Base-by-base conservation (phyloP, 768 basidiomycete species). In the Grammothele lineata region DNA sequence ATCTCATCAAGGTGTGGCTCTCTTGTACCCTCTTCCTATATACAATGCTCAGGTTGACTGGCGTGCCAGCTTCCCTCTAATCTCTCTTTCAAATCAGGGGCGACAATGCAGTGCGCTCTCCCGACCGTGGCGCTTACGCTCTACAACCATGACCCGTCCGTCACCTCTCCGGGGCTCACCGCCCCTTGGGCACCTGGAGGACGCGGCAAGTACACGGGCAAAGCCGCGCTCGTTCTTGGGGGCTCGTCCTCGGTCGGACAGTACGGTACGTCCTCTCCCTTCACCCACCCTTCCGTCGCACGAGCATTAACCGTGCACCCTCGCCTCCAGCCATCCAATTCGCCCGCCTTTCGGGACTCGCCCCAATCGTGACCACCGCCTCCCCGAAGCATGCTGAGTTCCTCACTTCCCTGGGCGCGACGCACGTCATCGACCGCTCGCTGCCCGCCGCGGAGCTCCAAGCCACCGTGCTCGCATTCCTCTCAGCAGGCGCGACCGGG, bases 201-300 rank as follows among this genome's bases (percentile, higher is more conserved):
- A 1, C 57, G 59, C 3, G 66, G 56, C 15, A 60, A 59, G 34
- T 65, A 61, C 43, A 41, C 55, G 17, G 63, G 64, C 19, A 62
- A 68, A 40, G 62, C 71, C 6, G 43, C 60, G 4, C 21, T 73
- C 15, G 57, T 73, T 12, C 21, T 72, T 2, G 73, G 71, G 23
- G 72, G 72, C 8, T 57, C 69, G 6, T 48, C 59, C 14, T 65
- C 65, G 6, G 58, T 72, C 12, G 72, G 72, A 14, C 68, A 73
- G 52, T 65, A 53, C 17, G 67, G 70, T 70, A 37, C 24, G 50
- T 56, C n/a, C 23, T 14, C 44, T 25, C 19, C 21, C 12, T 34
- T 37, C 19, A 10, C 21, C 26, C 27, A 8, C 5, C 8, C n/a
- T 14, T 19, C 24, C 23, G 26, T 34, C n/a, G 18, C 25, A 18